Evolutionary conservation across 805 yeast genomes (phyloP), one percentile per base, ranked within the genome.

Genomic region (Schizosaccharomyces japonicus): DNA sequence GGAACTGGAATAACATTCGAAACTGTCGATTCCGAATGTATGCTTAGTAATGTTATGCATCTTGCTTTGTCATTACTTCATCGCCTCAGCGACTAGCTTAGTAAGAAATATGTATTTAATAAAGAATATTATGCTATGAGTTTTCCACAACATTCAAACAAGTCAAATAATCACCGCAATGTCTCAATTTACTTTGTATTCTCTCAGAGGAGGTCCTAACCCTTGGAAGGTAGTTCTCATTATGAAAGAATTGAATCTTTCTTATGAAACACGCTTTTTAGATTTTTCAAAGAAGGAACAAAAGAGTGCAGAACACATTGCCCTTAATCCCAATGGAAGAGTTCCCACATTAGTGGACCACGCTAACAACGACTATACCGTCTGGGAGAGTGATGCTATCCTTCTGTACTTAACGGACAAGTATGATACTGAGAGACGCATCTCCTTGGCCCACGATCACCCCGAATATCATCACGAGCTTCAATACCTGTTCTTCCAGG

Each of bases 381-480:
- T 81, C 28, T 81, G 93, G 93, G 94, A 81, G 61, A 76, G 83
- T 0, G 93, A 93, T 5, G 81, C 93, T 15, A 80, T 81, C 39
- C 76, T 80, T 50, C 63, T 79, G 45, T 83, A 81, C 59, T 63
- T 81, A 51, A 84, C 78, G 8, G 73, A 78, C 53, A 78, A 76
- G 57, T 52, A 47, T 49, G 55, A 52, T 44, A 31, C 48, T 34
- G 84, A 79, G 80, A 34, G 19, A 19, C 17, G 2, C 5, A 21
- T 25, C 10, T 21, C 31, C 15, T 26, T 13, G 17, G 11, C 31
- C 11, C 15, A 26, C 11, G 40, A 34, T 15, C 30, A 13, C 2
- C 17, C 15, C 11, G 45, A 13, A 13, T 15, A 40, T 8, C n/a
- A n/a, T 19, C 19, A 21, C 10, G 17, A 19, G n/a, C n/a, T 27